phyloP scores from a whole-genome alignment of 129 eudicot genomes.

The Heracleum sosnowskyi region DNA sequence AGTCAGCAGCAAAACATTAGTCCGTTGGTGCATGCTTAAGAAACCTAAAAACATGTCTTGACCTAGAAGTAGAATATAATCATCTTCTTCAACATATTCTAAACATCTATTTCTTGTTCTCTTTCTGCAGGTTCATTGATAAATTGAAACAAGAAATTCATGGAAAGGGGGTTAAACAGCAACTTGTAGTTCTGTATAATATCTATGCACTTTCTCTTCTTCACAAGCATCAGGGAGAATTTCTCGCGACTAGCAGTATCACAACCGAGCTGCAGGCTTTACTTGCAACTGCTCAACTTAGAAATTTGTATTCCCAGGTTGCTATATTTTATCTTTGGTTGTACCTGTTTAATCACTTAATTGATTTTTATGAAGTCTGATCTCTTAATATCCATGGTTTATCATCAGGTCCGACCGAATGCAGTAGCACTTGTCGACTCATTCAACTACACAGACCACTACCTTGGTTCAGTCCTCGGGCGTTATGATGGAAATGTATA shows the following conservation, averaged over 20 bases:
- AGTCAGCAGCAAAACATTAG: background rate
- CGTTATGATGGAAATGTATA: constrained; percentile 96
- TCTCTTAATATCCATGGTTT: background rate
- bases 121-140: constrained; percentile 54
- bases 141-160: constrained; percentile 77
- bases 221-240: constrained; percentile 88
- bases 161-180: constrained; percentile 79
- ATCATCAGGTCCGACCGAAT: constrained; percentile 67
- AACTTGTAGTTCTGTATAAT: constrained; percentile 53
- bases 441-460: constrained; percentile 89
- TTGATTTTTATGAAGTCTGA: background rate
- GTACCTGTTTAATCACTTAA: background rate
- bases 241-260: constrained; percentile 64
- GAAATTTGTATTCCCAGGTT: constrained; percentile 76
- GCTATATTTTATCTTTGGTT: background rate
- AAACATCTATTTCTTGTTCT: background rate
- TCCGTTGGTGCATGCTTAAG: background rate
- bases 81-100: background rate
- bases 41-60: background rate
- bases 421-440: constrained; percentile 82
- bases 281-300: constrained; percentile 79
- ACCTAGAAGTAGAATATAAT: background rate
- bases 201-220: constrained; percentile 68
- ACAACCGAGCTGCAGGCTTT: constrained; percentile 75
- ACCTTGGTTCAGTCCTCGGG: constrained; percentile 88